Percentiles rank a stretch among this genome's conserved stretches.
phyloP scores from a whole-genome alignment of 1,139 yeast genomes.

The Lodderomyces metapsilosis region DNA sequence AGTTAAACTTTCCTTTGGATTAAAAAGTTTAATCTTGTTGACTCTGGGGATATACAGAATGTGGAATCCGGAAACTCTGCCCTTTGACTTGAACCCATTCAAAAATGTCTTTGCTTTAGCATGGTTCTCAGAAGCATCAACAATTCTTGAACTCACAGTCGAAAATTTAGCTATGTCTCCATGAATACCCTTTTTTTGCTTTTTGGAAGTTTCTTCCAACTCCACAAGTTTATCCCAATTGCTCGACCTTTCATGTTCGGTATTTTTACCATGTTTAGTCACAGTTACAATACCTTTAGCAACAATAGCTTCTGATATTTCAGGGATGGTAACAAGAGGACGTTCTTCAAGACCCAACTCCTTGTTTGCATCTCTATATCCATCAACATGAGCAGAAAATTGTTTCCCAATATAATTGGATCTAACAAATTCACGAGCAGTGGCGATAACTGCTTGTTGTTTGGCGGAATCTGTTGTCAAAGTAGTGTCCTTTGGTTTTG shows the following conservation, averaged over 20 bases:
- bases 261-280: slow-evolving; percentile 72
- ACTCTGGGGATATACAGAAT: slow-evolving; percentile 72
- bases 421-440: slow-evolving; percentile 74
- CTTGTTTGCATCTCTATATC: slow-evolving; percentile 58
- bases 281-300: slow-evolving; percentile 75
- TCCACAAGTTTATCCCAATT: slow-evolving; percentile 79
- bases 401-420: slow-evolving; percentile 67
- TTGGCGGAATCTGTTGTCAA: slow-evolving; percentile 39
- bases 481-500: slow-evolving; percentile 60
- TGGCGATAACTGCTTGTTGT: slow-evolving; percentile 53
- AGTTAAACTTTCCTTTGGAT: slow-evolving; percentile 72
- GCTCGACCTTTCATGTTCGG: slow-evolving; percentile 63
- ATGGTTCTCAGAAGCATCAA: slow-evolving; percentile 77
- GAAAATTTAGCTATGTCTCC: slow-evolving; percentile 47
- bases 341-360: slow-evolving; percentile 63
- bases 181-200: slow-evolving; percentile 60
- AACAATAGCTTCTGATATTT: slow-evolving; percentile 63
- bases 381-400: slow-evolving; percentile 60
- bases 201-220: slow-evolving; percentile 61
- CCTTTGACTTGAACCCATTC: slow-evolving; percentile 66
- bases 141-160: slow-evolving; percentile 56
- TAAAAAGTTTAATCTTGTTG: slow-evolving; percentile 62
- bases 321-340: slow-evolving; percentile 60
- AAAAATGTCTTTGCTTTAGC: slow-evolving; percentile 74
- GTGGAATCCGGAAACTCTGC: slow-evolving; percentile 53